Base-by-base conservation (phyloP, 1,284 basidiomycete genomes). In the Phellopilus nigrolimitatus region DNA sequence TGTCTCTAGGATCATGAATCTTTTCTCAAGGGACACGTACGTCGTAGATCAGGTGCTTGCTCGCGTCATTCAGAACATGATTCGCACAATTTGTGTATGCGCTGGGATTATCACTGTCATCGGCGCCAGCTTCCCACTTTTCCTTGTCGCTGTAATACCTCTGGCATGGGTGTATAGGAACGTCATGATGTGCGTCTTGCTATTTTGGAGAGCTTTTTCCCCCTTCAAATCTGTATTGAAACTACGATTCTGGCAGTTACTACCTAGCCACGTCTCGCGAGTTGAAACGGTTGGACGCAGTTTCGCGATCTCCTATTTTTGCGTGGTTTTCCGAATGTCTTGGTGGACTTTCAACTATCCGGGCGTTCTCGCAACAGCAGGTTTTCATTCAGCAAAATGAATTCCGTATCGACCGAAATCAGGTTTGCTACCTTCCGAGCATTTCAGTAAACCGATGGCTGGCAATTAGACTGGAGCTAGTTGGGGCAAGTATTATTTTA, bases 21-120 rank as follows among this genome's bases (percentile, higher is more conserved):
- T 97, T 30, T 98, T 98, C 69, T 91, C 91, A 12, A 82, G 93
- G 4, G 95, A 99, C 64, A 83, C 89, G 39, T 95, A 95, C 62
- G 92, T 95, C 36, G 82, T 97, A 24, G 95, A 97, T 63, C 82
- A 89, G 61, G 71, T 91, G 5, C 76, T 95, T 21, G 81, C 82
- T 19, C 76, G 85, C 42, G 75, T 94, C 38, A 82, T 94, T 30
- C 79, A 81, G 61, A 76, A 73, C 33, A 71, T 88, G 51, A 74
- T 81, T 59, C 76, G 88, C 33, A 94, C 82, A 0, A 58, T 73
- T 2, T 75, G 76, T 1, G 64, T 69, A 1, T 78, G 87, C 66
- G 59, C 82, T 10, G 91, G 88, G 48, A 94, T 95, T 56, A 61
- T 93, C 10, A 66, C 83, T 12, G 88, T 95, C 57, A 88, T 95